Evolutionary conservation across 805 yeast species (phyloP).

Genomic region (Saccharomycopsis amapae): DNA sequence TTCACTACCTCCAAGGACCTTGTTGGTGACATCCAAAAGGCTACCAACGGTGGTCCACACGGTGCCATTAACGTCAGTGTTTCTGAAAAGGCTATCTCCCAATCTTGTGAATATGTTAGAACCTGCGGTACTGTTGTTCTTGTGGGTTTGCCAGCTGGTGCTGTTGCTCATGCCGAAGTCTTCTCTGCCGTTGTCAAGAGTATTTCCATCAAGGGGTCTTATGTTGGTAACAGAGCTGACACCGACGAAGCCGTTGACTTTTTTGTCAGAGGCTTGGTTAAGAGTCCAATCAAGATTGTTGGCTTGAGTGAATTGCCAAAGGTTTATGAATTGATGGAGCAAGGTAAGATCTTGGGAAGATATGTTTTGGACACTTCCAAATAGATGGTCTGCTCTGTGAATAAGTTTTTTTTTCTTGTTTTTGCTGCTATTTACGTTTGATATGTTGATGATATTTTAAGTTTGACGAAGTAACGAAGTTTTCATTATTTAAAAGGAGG

Average conservation of each 20-base stretch:
- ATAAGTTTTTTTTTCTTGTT: neutral
- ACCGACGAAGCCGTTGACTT: constrained; percentile 74
- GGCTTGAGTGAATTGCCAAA: constrained; percentile 64
- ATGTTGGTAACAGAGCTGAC: constrained; percentile 87
- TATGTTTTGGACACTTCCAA: constrained; percentile 62
- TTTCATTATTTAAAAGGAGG: neutral
- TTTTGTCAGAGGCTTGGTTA: constrained; percentile 63
- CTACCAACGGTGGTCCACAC: constrained; percentile 70
- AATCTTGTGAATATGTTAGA: constrained; percentile 54
- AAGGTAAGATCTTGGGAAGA: constrained; percentile 83
- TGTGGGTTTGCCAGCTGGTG: constrained; percentile 78
- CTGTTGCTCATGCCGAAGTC: constrained; percentile 61
- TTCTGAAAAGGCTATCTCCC: constrained; percentile 58
- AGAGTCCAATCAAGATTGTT: constrained; percentile 67
- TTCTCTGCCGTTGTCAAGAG: constrained; percentile 70
- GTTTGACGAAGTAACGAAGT: neutral
- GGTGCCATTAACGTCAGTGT: constrained; percentile 73
- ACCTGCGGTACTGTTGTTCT: constrained; percentile 63
- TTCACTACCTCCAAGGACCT: constrained; percentile 50
- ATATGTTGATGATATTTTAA: neutral
- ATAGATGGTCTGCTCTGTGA: constrained; percentile 1
- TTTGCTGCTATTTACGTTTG: neutral
- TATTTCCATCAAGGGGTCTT: constrained; percentile 68
- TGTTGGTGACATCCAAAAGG: constrained; percentile 45
- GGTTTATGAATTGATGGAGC: constrained; percentile 71